These are phyloP conservation scores for Pythium coloratum DNA, from an alignment of 352 stramenopile species.

Conservation along the genomic window DNA sequence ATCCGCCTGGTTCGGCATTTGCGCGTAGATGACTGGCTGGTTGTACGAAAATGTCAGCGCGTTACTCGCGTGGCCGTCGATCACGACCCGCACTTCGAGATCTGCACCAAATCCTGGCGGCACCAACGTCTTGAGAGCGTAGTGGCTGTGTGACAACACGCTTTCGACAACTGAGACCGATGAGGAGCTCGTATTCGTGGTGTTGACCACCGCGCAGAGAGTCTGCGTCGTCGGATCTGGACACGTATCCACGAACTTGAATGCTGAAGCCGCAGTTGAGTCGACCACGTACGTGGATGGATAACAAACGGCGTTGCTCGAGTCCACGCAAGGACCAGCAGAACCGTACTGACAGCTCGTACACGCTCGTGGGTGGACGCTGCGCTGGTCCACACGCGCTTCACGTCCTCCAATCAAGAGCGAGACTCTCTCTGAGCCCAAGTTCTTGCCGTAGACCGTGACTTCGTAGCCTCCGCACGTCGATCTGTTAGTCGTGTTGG, in stretches of 20 bases:
- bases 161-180: slow-evolving; percentile 27
- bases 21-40: slow-evolving; percentile 47
- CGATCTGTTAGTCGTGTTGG: slow-evolving; percentile 51
- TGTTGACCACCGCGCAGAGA: slow-evolving; percentile 30
- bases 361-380: slow-evolving; percentile 42
- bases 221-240: slow-evolving; percentile 29
- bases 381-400: slow-evolving; percentile 44
- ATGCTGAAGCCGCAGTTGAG: slow-evolving; percentile 15
- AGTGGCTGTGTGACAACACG: slow-evolving; percentile 45
- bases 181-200: not conserved
- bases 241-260: slow-evolving; percentile 38
- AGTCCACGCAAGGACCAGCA: slow-evolving; percentile 53
- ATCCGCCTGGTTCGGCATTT: slow-evolving; percentile 68
- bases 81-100: slow-evolving; percentile 42
- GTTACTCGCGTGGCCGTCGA: slow-evolving; percentile 55
- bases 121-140: slow-evolving; percentile 44
- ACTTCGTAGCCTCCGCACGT: slow-evolving; percentile 63
- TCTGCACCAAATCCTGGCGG: slow-evolving; percentile 50
- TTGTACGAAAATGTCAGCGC: slow-evolving; percentile 56
- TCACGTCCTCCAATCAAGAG: slow-evolving; percentile 59
- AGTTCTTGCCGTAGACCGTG: slow-evolving; percentile 63
- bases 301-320: slow-evolving; percentile 45
- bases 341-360: slow-evolving; percentile 42
- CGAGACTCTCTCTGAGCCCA: slow-evolving; percentile 40
- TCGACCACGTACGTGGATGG: slow-evolving; percentile 42